These are phyloP conservation scores for Parmelia sp. DNA, from an alignment of 495 filamentous ascomycete species.

Conservation along the genomic window DNA sequence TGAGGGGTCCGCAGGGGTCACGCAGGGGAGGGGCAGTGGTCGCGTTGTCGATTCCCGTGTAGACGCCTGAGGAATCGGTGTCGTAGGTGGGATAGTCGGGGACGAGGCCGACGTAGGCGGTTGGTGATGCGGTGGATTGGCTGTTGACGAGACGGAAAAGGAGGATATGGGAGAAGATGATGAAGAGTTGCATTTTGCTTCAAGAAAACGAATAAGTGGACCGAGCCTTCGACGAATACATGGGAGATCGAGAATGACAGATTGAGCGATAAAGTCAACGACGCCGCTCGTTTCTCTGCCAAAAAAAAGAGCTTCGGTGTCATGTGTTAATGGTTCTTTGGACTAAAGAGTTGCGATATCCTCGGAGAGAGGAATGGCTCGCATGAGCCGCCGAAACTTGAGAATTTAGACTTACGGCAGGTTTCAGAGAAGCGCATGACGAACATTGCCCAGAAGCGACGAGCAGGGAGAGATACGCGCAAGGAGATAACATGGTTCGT, in stretches of 20 bases:
- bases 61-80: background rate
- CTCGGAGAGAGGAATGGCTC: background rate
- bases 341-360: background rate
- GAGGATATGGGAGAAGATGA: background rate
- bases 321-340: too few relatives aligned
- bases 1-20: background rate
- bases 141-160: background rate
- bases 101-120: background rate
- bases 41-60: too few relatives aligned
- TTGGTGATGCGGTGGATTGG: background rate
- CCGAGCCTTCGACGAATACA: too few relatives aligned
- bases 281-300: too few relatives aligned
- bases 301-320: too few relatives aligned
- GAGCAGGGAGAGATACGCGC: background rate
- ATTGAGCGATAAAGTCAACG: background rate
- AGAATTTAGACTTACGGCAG: background rate
- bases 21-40: background rate
- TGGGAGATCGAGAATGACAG: background rate
- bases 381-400: background rate
- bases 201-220: background rate
- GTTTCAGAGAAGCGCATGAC: background rate
- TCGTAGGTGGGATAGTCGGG: background rate
- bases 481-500: too few relatives aligned
- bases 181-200: background rate
- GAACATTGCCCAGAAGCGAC: background rate